Conservation (phyloP, 2,329 filamentous ascomycete genomes). For the Fusarium sp. region DNA sequence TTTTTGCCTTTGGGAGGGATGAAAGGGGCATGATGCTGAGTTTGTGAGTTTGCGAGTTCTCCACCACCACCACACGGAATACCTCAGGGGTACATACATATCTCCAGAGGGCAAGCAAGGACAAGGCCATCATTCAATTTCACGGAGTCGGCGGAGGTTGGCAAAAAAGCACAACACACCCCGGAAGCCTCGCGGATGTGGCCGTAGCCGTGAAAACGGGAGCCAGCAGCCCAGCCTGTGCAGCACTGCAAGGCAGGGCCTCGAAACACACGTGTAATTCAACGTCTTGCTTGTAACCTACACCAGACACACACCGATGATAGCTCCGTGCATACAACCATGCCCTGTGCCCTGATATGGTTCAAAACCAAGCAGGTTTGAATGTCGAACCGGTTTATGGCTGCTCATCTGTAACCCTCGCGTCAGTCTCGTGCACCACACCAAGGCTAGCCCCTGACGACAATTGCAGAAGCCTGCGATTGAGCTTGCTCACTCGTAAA, state of each 20-base stretch:
- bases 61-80: neutral
- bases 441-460: constrained; percentile 2
- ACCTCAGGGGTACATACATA: constrained; percentile 6
- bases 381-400: neutral
- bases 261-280: constrained; percentile 25
- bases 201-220: constrained; percentile 19
- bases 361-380: neutral
- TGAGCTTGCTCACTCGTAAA: neutral
- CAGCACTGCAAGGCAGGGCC: constrained; percentile 19
- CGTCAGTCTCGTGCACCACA: constrained; percentile 13
- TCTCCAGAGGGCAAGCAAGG: constrained; percentile 2
- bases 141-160: constrained; percentile 5
- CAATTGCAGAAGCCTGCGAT: neutral
- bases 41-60: constrained; percentile 1
- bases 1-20: neutral
- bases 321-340: constrained; percentile 3
- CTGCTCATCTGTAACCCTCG: constrained; percentile 18
- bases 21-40: neutral
- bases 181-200: constrained; percentile 16
- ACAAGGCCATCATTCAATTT: constrained; percentile 27
- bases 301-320: neutral
- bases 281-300: constrained; percentile 13
- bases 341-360: constrained; percentile 22
- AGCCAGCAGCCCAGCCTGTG: constrained; percentile 17
- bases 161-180: constrained; percentile 18